Evolutionary conservation across 2,329 filamentous ascomycete genomes (phyloP).

Genomic region (Dactylellina sp.): DNA sequence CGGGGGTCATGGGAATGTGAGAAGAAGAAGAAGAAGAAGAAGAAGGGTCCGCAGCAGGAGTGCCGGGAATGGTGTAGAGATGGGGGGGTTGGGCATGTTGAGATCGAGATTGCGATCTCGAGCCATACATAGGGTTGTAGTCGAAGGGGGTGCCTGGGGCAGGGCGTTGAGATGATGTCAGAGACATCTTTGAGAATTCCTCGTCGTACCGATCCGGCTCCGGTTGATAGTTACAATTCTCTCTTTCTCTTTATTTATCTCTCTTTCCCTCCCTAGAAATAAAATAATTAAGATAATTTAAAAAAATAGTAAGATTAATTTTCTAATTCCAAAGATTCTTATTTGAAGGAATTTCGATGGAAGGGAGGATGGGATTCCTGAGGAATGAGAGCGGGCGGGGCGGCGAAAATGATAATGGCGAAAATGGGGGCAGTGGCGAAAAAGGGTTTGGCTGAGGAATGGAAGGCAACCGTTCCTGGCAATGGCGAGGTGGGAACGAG

Average conservation of each 20-base stretch:
- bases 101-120: conserved; percentile 34
- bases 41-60: conserved; percentile 39
- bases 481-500: background rate
- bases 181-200: conserved; percentile 52
- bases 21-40: too few species aligned
- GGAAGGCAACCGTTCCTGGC: background rate
- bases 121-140: conserved; percentile 40
- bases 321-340: too few species aligned
- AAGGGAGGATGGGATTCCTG: background rate
- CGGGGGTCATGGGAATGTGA: conserved; percentile 54
- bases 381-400: background rate
- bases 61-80: conserved; percentile 56
- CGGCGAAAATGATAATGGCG: too few species aligned
- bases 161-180: conserved; percentile 56
- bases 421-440: background rate
- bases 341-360: too few species aligned
- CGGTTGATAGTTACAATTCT: conserved; percentile 23
- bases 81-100: conserved; percentile 51
- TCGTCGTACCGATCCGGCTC: conserved; percentile 36
- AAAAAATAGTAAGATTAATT: too few species aligned
- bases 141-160: conserved; percentile 53
- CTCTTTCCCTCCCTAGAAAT: too few species aligned
- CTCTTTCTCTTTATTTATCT: too few species aligned
- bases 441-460: background rate
- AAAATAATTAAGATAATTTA: too few species aligned